Conservation (phyloP, 129 eudicot genomes). For the Artemisia tridentata region DNA sequence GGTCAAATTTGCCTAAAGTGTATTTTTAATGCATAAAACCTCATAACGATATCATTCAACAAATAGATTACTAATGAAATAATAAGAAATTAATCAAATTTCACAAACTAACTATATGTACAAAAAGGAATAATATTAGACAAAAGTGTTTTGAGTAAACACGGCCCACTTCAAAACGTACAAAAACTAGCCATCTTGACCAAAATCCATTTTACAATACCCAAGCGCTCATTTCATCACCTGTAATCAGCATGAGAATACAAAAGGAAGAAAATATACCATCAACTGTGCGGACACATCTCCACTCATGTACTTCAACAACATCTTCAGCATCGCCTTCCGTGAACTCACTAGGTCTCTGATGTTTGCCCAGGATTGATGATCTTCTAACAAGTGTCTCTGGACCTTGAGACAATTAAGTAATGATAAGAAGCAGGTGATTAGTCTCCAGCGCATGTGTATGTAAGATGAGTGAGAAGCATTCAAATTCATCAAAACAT, state of each 20-base stretch:
- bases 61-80: background rate
- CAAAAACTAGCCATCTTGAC: background rate
- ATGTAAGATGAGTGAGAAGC: background rate
- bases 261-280: conserved; percentile 39
- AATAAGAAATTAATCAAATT: background rate
- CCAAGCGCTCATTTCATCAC: background rate
- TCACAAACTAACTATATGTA: too few relatives aligned
- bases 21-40: background rate
- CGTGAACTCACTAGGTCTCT: conserved; percentile 35
- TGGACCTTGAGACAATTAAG: conserved; percentile 52
- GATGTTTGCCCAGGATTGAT: conserved; percentile 42
- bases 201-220: background rate
- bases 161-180: background rate
- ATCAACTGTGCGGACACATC: conserved; percentile 71
- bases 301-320: conserved; percentile 89
- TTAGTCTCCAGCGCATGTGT: conserved; percentile 7
- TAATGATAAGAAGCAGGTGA: conserved; percentile 1
- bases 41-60: background rate
- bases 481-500: background rate
- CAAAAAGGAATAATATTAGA: background rate
- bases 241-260: background rate
- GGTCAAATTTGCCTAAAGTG: background rate
- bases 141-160: background rate
- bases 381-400: conserved; percentile 69
- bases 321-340: conserved; percentile 84